Evolutionary conservation across 352 stramenopile genomes (phyloP).

Genomic region (Thalassiosira livingstoniorum): DNA sequence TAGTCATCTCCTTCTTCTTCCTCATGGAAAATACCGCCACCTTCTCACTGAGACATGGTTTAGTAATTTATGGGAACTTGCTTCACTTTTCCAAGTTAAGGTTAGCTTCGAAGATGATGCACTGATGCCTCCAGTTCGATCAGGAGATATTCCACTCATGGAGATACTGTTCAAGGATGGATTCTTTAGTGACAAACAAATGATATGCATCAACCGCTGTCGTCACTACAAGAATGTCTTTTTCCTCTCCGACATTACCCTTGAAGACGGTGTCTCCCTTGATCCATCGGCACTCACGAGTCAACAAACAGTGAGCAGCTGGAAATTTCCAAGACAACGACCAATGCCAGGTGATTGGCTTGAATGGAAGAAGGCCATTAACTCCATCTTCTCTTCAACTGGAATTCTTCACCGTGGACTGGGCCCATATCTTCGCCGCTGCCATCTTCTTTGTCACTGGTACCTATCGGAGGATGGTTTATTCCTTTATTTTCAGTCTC

Average conservation of each 20-base stretch:
- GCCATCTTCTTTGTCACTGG: too few relatives aligned
- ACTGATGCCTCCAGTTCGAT: neutral
- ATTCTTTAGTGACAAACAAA: neutral
- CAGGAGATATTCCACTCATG: constrained; percentile 4
- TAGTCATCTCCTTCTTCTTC: neutral
- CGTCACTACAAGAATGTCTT: constrained; percentile 11
- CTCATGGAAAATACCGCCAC: neutral
- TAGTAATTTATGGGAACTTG: constrained; percentile 16
- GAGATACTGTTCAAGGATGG: neutral
- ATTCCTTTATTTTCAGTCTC: too few relatives aligned
- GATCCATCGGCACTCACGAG: neutral
- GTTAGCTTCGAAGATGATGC: neutral
- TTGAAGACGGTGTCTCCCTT: neutral
- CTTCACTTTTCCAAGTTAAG: neutral
- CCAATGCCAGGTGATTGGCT: constrained; percentile 7
- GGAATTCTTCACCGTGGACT: too few relatives aligned
- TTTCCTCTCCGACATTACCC: neutral
- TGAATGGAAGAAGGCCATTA: too few relatives aligned
- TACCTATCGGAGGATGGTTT: too few relatives aligned
- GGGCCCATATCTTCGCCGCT: too few relatives aligned
- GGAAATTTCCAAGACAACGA: neutral
- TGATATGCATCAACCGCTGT: constrained; percentile 15
- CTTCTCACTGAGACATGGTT: constrained; percentile 28
- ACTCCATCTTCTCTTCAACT: too few relatives aligned
- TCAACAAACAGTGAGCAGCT: neutral